Base-by-base conservation (phyloP, 2,329 filamentous ascomycete species). In the Penicillium sclerotigenum region DNA sequence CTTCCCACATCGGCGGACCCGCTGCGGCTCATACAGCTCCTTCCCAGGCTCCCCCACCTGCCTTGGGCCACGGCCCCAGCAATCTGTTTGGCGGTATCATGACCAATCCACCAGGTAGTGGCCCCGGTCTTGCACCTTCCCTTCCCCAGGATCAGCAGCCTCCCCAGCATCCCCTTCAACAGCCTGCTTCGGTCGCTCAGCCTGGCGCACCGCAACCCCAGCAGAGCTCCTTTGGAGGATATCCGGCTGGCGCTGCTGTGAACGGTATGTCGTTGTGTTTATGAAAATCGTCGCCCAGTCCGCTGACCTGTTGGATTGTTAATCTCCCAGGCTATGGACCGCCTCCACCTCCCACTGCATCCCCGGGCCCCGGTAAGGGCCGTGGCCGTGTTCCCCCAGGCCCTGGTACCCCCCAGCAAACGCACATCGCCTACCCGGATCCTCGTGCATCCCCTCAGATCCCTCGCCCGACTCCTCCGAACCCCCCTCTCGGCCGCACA, bases 11-110 rank as follows among this genome's bases (percentile, higher is more conserved):
- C 60, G 88, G 53, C 33, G 53, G 53, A 40, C 53, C 86, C 16
- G 86, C 87, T 38, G 83, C 87, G 58, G 87, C 88, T 69, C 90
- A 94, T 82, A 84, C 84, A 57, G 90, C 88, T 41, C 88, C 91
- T 55, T 87, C 89, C 47, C 90, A 94, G 75, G 89, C 91, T 60
- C 89, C 89, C 59, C 93, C 94, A 34, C 92, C 87, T 34, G 79
- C 90, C 47, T 89, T 97, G 65, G 90, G 91, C 28, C 89, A 95
- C 69, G 92, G 93, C 26, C 86, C 86, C 54, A 93, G 89, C 72
- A 94, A 95, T 69, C 82, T 97, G 38, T 97, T 99, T 71, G 91
- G 91, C 65, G 91, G 91, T 54, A 96, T 97, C 71, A 97, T 99
- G 90, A 86, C 92, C 54, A 93, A 93, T 62, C 86, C 87, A 74